Evolutionary conservation across 805 yeast genomes (phyloP).

Genomic region (Henningerozyma blattae): DNA sequence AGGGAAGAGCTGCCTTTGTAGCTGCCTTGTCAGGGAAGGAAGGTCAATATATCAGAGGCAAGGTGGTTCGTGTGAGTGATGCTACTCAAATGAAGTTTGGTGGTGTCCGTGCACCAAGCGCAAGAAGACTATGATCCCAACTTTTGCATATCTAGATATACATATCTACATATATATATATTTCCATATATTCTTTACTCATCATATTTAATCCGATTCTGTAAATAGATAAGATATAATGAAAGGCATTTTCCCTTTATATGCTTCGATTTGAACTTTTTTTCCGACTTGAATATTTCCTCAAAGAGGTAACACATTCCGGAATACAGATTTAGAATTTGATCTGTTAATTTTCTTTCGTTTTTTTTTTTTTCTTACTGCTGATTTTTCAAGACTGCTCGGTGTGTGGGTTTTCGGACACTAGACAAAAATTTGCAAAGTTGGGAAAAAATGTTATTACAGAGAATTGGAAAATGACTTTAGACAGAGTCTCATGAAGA

Average conservation of each 20-base stretch:
- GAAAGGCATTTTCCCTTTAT: too few species aligned
- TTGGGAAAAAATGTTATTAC: too few species aligned
- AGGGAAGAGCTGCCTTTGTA: constrained; percentile 78
- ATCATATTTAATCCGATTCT: too few species aligned
- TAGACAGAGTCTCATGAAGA: too few species aligned
- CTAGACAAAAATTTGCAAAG: too few species aligned
- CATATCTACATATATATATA: background rate
- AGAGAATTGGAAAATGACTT: too few species aligned
- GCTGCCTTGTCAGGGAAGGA: constrained; percentile 83
- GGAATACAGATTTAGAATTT: too few species aligned
- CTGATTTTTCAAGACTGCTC: background rate
- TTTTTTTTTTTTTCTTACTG: background rate
- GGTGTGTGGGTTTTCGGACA: background rate
- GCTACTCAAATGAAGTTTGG: constrained; percentile 80
- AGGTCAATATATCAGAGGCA: constrained; percentile 57
- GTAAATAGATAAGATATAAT: too few species aligned
- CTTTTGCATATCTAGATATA: background rate
- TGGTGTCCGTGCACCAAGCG: constrained; percentile 77
- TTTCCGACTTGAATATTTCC: too few species aligned
- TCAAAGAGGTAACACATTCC: too few species aligned
- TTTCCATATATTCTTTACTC: background rate
- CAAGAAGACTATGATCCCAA: constrained; percentile 48
- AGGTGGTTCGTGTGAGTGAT: constrained; percentile 62
- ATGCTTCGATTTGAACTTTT: too few species aligned
- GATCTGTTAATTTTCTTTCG: background rate